phyloP scores from a whole-genome alignment of 2,329 filamentous ascomycete species.

The Fusarium praegraminearum region DNA sequence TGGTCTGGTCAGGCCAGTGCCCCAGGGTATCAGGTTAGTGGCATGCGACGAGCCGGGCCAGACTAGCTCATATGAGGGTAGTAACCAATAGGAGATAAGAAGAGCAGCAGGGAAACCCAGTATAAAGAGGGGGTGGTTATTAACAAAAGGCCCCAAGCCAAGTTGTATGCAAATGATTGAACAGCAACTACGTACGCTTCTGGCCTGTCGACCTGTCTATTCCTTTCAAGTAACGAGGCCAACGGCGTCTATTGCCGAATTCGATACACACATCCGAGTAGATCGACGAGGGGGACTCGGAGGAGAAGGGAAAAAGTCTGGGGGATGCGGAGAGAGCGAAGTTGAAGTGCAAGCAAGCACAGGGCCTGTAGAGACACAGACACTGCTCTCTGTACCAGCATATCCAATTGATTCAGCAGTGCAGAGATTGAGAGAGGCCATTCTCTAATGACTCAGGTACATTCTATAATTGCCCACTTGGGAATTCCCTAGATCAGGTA shows the following conservation, averaged over 20 bases:
- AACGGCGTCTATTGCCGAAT: conserved; percentile 40
- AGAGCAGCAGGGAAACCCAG: conserved; percentile 25
- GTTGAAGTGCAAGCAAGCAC: not conserved
- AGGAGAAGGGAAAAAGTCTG: conserved; percentile 19
- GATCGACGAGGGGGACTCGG: conserved; percentile 36
- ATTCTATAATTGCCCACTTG: not conserved
- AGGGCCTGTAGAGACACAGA: conserved; percentile 4
- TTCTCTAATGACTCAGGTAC: not conserved
- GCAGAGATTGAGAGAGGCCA: not conserved
- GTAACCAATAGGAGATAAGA: conserved; percentile 31
- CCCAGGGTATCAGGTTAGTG: conserved; percentile 1
- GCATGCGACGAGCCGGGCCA: conserved; percentile 41
- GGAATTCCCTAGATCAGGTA: not conserved
- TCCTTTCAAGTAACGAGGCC: conserved; percentile 4
- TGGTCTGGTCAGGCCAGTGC: not conserved
- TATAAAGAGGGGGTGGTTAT: not conserved
- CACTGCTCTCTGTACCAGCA: not conserved
- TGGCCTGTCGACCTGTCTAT: conserved; percentile 7
- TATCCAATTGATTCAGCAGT: not conserved
- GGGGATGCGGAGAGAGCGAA: conserved; percentile 27
- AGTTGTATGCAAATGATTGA: not conserved
- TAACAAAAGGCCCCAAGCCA: conserved; percentile 13
- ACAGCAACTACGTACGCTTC: not conserved
- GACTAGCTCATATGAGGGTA: not conserved
- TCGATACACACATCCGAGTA: conserved; percentile 44